phyloP scores from a whole-genome alignment of 2,329 filamentous ascomycete genomes.

The Phoma sp. region DNA sequence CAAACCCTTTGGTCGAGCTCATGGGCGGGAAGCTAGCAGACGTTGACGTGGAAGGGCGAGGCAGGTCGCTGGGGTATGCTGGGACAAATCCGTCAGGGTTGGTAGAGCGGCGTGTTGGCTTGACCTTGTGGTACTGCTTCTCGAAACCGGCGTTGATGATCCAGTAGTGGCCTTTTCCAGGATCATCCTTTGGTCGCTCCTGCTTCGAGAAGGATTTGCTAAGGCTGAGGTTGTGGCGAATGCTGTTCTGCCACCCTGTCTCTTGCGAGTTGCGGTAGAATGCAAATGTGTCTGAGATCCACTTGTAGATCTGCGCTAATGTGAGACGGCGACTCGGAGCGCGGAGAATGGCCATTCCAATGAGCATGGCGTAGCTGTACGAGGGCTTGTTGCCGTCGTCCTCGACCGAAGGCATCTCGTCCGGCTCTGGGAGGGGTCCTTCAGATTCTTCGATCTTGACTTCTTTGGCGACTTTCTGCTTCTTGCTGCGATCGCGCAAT shows the following conservation, averaged over 20 bases:
- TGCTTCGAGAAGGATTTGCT: conserved; percentile 98
- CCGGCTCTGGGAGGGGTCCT: conserved; percentile 68
- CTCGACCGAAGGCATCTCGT: conserved; percentile 79
- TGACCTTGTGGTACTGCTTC: conserved; percentile 87
- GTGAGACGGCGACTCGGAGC: conserved; percentile 84
- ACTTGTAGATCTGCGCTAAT: conserved; percentile 96
- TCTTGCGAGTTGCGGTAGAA: conserved; percentile 82
- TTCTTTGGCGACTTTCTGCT: conserved; percentile 64
- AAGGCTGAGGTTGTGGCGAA: conserved; percentile 94
- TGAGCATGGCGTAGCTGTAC: conserved; percentile 92
- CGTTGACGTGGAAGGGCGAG: conserved; percentile 49
- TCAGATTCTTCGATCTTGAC: conserved; percentile 53
- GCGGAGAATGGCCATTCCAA: conserved; percentile 94
- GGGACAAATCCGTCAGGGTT: conserved; percentile 48
- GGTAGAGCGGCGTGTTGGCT: conserved; percentile 66
- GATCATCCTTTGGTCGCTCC: conserved; percentile 94
- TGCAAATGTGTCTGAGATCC: conserved; percentile 94
- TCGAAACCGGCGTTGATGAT: conserved; percentile 90
- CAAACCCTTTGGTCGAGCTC: conserved; percentile 53
- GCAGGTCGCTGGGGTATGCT: conserved; percentile 39
- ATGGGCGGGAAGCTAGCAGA: conserved; percentile 43
- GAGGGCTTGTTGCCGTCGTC: conserved; percentile 90
- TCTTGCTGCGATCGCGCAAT: conserved; percentile 76
- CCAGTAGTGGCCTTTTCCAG: conserved; percentile 98
- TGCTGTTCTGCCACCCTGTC: conserved; percentile 98